Evolutionary conservation across 2,329 filamentous ascomycete genomes (phyloP).

Genomic region (Fusarium pseudograminearum): DNA sequence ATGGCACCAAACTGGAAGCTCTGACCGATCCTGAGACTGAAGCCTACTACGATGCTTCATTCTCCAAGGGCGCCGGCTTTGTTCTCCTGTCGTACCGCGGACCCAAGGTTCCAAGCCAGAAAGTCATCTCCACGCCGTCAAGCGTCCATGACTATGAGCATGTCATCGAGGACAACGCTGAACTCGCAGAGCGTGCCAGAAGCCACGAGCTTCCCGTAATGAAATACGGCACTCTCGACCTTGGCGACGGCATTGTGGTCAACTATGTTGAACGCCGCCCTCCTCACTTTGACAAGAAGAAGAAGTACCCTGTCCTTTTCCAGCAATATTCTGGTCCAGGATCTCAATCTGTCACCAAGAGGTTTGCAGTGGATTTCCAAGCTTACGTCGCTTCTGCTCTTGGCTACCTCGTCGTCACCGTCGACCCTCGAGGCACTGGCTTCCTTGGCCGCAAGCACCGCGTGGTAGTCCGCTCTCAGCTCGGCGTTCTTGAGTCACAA

Average conservation of each 20-base stretch:
- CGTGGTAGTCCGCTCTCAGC: slow-evolving; percentile 82
- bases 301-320: slow-evolving; percentile 94
- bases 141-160: slow-evolving; percentile 74
- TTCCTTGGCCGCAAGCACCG: slow-evolving; percentile 87
- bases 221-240: slow-evolving; percentile 84
- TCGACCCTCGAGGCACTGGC: slow-evolving; percentile 93
- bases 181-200: slow-evolving; percentile 75
- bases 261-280: slow-evolving; percentile 87
- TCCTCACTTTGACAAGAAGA: slow-evolving; percentile 85
- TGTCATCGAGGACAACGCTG: slow-evolving; percentile 81
- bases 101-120: slow-evolving; percentile 90
- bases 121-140: slow-evolving; percentile 85
- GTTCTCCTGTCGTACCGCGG: slow-evolving; percentile 87
- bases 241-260: slow-evolving; percentile 77
- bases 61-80: slow-evolving; percentile 85
- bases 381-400: slow-evolving; percentile 86
- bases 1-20: slow-evolving; percentile 78
- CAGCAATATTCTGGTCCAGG: slow-evolving; percentile 93
- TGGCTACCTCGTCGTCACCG: slow-evolving; percentile 93
- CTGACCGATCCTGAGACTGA: slow-evolving; percentile 80
- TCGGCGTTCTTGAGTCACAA: slow-evolving; percentile 85
- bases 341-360: slow-evolving; percentile 88
- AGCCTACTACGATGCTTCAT: slow-evolving; percentile 85
- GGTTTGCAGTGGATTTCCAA: slow-evolving; percentile 88
- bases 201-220: slow-evolving; percentile 85